A percentile compares a stretch with the other conserved stretches of the same genome.
Conservation (phyloP, 352 stramenopile species). For the Thraustochytrium sp. region DNA sequence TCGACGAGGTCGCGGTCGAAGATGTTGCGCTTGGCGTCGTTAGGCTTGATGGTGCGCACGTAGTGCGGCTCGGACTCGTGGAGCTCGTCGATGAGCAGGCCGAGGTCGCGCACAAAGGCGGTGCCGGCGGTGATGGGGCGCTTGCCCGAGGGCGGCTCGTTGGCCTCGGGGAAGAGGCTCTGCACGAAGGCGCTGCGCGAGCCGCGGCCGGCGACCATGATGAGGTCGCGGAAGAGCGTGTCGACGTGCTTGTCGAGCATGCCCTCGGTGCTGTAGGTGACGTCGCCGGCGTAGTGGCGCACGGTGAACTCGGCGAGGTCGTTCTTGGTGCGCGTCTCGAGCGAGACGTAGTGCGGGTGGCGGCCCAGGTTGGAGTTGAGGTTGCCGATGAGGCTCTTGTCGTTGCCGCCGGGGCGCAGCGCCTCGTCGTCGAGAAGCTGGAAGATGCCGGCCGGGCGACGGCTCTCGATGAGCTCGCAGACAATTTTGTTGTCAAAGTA, state of each 20-base stretch:
- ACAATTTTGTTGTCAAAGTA: conserved; percentile 88
- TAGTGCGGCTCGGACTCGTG: conserved; percentile 90
- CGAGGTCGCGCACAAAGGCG: conserved; percentile 59
- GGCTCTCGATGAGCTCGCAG: conserved; percentile 80
- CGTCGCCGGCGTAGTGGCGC: conserved; percentile 87
- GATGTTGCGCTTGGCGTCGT: conserved; percentile 85
- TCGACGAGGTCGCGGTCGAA: conserved; percentile 79
- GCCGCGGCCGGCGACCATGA: conserved; percentile 47
- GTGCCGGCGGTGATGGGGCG: conserved; percentile 59
- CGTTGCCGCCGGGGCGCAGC: conserved; percentile 58
- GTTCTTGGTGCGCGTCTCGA: conserved; percentile 43
- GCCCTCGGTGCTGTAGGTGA: conserved; percentile 86
- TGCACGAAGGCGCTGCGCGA: conserved; percentile 46
- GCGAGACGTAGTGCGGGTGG: conserved; percentile 29
- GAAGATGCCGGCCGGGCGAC: conserved; percentile 82
- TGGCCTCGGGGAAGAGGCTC: conserved; percentile 57
- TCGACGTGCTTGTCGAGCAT: conserved; percentile 95
- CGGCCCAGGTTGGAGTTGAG: conserved; percentile 11
- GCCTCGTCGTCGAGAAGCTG: conserved; percentile 83
- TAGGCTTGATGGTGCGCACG: conserved; percentile 97
- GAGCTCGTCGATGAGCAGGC: conserved; percentile 80
- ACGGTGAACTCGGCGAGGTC: conserved; percentile 70
- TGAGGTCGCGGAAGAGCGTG: conserved; percentile 87
- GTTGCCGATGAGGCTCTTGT: conserved; percentile 77
- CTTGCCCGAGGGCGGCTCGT: conserved; percentile 63